Base-by-base conservation (phyloP, 2,329 filamentous ascomycete genomes). In the Diplodia intermedia region DNA sequence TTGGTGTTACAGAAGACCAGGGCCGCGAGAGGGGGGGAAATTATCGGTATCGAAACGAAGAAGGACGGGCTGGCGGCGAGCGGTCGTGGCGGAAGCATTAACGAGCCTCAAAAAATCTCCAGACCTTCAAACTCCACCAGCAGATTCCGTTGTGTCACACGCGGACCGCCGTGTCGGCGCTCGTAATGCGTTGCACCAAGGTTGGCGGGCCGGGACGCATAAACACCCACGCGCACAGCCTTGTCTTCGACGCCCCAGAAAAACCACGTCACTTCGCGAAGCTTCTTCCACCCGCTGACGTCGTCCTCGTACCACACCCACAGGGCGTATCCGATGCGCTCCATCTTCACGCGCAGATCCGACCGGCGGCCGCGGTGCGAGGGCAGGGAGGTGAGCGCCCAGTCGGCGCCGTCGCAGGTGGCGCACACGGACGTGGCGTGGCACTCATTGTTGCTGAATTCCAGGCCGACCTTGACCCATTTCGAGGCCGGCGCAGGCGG, bases 381-480 rank as follows among this genome's bases (percentile, higher is more conserved):
- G 7, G 73, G 78, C 12, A 87, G 78, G 11, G 85, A 81, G 9
- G 84, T 82, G 18, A 86, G 77, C 36, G 84, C 84, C 85, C 85
- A 87, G 74, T 88, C 86, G 18, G 86, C 85, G 31, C 86, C 86
- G 70, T 86, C 84, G 1, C 82, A 80, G 15, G 84, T 86, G 20
- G 86, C 86, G 71, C 84, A 85, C 20, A 87, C 85, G 1, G 85
- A 86, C 1, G 85, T 84, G 6, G 85, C 85, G 70, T 86, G 84
- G 69, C 84, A 82, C 9, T 82, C 81, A 54, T 84, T 85, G 54
- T 83, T 84, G 68, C 81, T 84, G 74, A 86, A 86, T 71, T 88
- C 85, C 70, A 88, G 84, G 47, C 86, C 85, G 50, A 86, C 85
- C 75, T 88, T 87, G 71, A 86, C 85, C 86, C 86, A 88, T 80